A percentile compares a stretch with the other conserved stretches of the same genome.
Evolutionary conservation across 441 rosid genomes (phyloP).

Genomic region (Adansonia grandidieri): DNA sequence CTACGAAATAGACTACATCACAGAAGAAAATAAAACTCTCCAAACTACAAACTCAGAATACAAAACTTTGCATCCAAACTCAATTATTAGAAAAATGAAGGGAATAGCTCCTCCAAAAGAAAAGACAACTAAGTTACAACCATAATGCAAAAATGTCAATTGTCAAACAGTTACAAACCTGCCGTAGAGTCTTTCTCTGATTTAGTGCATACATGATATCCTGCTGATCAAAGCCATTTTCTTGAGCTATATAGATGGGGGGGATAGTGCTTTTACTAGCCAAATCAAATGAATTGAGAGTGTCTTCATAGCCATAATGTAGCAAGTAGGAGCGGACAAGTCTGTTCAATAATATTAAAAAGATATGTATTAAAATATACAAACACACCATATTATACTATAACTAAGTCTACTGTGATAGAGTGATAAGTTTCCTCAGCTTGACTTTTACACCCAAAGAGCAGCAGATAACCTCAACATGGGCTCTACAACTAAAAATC

Average conservation of each 20-base stretch:
- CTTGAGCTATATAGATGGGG: slow-evolving; percentile 64
- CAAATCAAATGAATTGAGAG: slow-evolving; percentile 81
- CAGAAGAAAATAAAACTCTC: not conserved
- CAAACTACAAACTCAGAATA: not conserved
- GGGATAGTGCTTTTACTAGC: slow-evolving; percentile 76
- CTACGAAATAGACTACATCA: not conserved
- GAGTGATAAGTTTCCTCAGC: not conserved
- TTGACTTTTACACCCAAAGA: not conserved
- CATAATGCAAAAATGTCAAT: not conserved
- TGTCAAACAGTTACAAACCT: slow-evolving; percentile 48
- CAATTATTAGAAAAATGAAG: not conserved
- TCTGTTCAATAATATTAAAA: slow-evolving; percentile 47
- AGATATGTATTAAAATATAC: not conserved
- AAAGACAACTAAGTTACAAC: not conserved
- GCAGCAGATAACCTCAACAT: not conserved
- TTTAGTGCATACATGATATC: slow-evolving; percentile 68
- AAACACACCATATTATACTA: not conserved
- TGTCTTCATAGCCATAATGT: slow-evolving; percentile 94
- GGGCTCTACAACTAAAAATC: not conserved
- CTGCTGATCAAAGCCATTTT: slow-evolving; percentile 64
- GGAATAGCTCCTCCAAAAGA: not conserved
- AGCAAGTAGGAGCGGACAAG: slow-evolving; percentile 85
- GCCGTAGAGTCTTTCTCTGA: slow-evolving; percentile 75
- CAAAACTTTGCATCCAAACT: not conserved
- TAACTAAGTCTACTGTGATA: not conserved